phyloP scores from a whole-genome alignment of 768 basidiomycete species.

The Xanthoconium purpureum region DNA sequence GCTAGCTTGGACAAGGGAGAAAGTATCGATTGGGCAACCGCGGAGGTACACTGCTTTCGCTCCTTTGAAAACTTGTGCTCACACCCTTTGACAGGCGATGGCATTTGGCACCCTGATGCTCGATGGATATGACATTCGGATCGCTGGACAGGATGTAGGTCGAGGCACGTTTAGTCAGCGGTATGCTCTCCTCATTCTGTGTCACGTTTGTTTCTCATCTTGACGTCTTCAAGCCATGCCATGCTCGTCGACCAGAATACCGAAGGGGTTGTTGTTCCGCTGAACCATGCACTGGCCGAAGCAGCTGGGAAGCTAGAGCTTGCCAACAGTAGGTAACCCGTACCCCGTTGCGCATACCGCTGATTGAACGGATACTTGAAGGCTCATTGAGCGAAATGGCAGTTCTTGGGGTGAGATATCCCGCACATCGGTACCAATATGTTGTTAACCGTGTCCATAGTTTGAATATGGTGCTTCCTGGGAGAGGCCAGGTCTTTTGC shows the following conservation, averaged over 20 bases:
- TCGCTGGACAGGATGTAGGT: constrained; percentile 93
- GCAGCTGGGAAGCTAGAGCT: constrained; percentile 72
- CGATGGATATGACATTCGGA: constrained; percentile 79
- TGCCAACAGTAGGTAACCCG: constrained; percentile 69
- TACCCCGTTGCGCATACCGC: not conserved
- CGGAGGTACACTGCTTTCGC: constrained; percentile 53
- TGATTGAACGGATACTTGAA: constrained; percentile 21
- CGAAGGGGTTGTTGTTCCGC: constrained; percentile 74
- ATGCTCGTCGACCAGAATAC: constrained; percentile 89
- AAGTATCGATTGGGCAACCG: constrained; percentile 88
- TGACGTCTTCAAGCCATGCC: constrained; percentile 55
- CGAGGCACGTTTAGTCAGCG: constrained; percentile 86
- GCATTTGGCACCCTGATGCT: constrained; percentile 86
- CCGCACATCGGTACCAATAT: not conserved
- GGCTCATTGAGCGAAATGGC: constrained; percentile 89
- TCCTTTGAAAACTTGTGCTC: not conserved
- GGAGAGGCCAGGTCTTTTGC: constrained; percentile 77
- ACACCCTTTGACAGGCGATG: constrained; percentile 52
- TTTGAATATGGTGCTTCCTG: constrained; percentile 92
- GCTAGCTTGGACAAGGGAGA: constrained; percentile 61
- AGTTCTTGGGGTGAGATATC: constrained; percentile 69
- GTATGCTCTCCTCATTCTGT: constrained; percentile 25
- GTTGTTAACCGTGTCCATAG: constrained; percentile 34
- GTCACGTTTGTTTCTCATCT: not conserved
- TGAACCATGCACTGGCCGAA: constrained; percentile 61